Percentiles rank a stretch among this genome's conserved stretches.
Evolutionary conservation across 192 early-diverging fungal species (phyloP).

Genomic region (Entomortierella parvispora): DNA sequence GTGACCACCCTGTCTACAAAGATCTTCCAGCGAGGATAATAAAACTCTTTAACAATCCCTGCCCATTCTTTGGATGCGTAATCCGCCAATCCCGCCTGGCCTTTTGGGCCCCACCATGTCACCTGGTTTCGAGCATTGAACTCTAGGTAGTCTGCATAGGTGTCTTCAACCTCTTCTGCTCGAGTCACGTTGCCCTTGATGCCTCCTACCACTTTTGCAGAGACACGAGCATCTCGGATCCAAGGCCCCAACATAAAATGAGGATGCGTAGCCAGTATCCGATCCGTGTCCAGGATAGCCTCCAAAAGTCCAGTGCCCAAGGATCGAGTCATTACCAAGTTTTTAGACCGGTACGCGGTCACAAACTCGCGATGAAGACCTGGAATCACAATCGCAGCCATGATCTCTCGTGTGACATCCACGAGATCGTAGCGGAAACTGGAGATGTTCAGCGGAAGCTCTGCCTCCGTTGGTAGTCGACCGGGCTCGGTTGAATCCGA

Average conservation of each 20-base stretch:
- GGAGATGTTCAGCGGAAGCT: slow-evolving; percentile 30
- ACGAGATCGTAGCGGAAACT: slow-evolving; percentile 47
- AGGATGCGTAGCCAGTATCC: slow-evolving; percentile 24
- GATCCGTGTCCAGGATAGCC: slow-evolving; percentile 18
- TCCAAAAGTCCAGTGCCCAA: slow-evolving; percentile 14
- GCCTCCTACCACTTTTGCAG: neutral
- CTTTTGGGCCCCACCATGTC: slow-evolving; percentile 44
- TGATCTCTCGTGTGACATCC: slow-evolving; percentile 41
- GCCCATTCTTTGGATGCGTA: slow-evolving; percentile 46
- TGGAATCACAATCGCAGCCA: slow-evolving; percentile 26
- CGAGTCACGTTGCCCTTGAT: neutral
- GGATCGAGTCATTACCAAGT: slow-evolving; percentile 6
- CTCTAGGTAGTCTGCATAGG: slow-evolving; percentile 34
- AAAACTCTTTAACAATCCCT: slow-evolving; percentile 29
- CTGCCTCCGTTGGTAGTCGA: neutral
- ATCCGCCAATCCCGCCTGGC: slow-evolving; percentile 14
- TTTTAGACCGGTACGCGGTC: slow-evolving; percentile 25
- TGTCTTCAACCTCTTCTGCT: neutral
- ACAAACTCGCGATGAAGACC: slow-evolving; percentile 33
- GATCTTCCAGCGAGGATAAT: slow-evolving; percentile 33
- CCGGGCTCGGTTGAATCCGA: neutral
- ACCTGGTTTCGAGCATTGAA: slow-evolving; percentile 32
- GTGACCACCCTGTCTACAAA: slow-evolving; percentile 20
- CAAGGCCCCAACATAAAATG: slow-evolving; percentile 47
- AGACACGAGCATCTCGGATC: slow-evolving; percentile 22